Conservation (phyloP, 306 rosid species). For the Quercus mongolica region DNA sequence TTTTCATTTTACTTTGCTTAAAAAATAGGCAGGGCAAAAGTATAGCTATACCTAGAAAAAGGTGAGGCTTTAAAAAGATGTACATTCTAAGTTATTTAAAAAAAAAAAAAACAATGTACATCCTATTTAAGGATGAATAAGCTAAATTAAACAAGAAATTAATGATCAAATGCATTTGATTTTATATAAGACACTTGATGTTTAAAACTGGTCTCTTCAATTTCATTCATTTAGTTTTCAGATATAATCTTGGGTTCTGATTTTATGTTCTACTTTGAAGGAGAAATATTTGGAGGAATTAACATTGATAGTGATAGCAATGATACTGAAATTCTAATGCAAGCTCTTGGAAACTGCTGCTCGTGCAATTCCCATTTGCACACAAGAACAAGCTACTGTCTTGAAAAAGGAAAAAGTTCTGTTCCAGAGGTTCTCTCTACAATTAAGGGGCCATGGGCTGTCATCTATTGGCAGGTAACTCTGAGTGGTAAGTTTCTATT, state of each 20-base stretch:
- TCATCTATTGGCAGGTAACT: constrained; percentile 97
- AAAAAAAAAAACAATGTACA: too few species aligned
- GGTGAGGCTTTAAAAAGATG: too few species aligned
- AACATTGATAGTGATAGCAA: constrained; percentile 50
- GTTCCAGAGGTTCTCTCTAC: constrained; percentile 52
- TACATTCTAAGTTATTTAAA: too few species aligned
- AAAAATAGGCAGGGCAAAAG: too few species aligned
- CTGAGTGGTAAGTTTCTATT: constrained; percentile 61
- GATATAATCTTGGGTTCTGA: background rate
- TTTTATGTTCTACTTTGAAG: constrained; percentile 28
- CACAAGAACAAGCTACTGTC: constrained; percentile 15
- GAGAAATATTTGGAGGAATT: constrained; percentile 89
- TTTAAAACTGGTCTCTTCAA: background rate
- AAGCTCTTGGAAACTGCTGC: constrained; percentile 52
- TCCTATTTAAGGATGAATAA: too few species aligned
- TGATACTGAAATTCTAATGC: constrained; percentile 73
- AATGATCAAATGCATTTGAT: background rate
- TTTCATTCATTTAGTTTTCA: background rate
- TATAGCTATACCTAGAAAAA: too few species aligned
- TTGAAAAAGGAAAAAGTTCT: constrained; percentile 36
- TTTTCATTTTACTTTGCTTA: too few species aligned
- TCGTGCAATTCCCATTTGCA: constrained; percentile 33
- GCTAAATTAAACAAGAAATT: background rate
- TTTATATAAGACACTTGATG: background rate
- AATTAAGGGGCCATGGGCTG: constrained; percentile 90